Evolutionary conservation across 2,329 filamentous ascomycete genomes (phyloP).

Genomic region (Phialophora macrospora): DNA sequence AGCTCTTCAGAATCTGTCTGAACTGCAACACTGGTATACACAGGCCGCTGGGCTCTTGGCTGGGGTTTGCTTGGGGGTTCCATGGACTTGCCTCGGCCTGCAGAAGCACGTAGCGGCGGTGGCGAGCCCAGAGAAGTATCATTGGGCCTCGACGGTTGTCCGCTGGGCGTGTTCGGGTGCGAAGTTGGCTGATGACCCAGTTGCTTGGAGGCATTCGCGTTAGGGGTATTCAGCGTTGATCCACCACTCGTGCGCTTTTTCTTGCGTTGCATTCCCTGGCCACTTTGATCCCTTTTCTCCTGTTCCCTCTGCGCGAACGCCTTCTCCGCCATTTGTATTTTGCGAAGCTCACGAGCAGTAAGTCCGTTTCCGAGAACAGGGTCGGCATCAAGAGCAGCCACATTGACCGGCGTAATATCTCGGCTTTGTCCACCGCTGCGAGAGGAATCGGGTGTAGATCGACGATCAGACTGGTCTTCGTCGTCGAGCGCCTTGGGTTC

Average conservation of each 20-base stretch:
- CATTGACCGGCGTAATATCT: slow-evolving; percentile 64
- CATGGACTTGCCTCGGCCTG: slow-evolving; percentile 39
- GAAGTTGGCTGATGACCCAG: slow-evolving; percentile 24
- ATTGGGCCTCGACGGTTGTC: slow-evolving; percentile 15
- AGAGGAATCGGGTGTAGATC: slow-evolving; percentile 62
- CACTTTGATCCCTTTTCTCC: slow-evolving; percentile 54
- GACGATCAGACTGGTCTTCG: slow-evolving; percentile 61
- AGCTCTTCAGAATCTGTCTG: slow-evolving; percentile 53
- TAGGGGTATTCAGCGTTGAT: slow-evolving; percentile 58
- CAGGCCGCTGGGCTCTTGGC: slow-evolving; percentile 41
- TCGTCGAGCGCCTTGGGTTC: slow-evolving; percentile 60
- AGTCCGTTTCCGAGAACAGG: slow-evolving; percentile 55
- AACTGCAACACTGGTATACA: slow-evolving; percentile 50
- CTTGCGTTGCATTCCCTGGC: slow-evolving; percentile 55
- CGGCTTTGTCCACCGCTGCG: slow-evolving; percentile 63
- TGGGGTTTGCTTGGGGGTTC: slow-evolving; percentile 43
- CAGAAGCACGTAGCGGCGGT: slow-evolving; percentile 39
- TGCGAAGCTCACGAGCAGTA: slow-evolving; percentile 66
- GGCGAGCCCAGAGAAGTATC: slow-evolving; percentile 45
- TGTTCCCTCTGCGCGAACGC: slow-evolving; percentile 66
- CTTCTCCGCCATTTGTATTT: slow-evolving; percentile 66
- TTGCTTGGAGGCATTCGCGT: slow-evolving; percentile 43
- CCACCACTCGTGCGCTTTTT: slow-evolving; percentile 63
- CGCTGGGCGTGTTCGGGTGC: slow-evolving; percentile 29
- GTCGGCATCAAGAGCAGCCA: slow-evolving; percentile 49